Conservation (phyloP, 202 grass and related monocot species). For the Setaria viridis region DNA sequence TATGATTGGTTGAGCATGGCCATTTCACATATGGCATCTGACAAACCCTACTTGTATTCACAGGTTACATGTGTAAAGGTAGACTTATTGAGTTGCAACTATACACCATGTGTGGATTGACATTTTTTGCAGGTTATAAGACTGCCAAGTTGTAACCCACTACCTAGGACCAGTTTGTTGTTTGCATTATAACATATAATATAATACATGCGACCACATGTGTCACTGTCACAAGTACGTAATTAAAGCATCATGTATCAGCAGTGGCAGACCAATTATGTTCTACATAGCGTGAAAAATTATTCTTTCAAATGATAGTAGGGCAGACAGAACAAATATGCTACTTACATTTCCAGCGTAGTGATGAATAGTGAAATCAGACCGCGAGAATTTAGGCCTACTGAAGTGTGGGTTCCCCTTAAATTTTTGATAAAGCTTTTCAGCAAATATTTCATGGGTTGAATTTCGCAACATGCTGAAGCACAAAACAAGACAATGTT, state of each 20-base stretch:
- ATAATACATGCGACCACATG: not conserved
- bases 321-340: slow-evolving; percentile 30
- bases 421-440: slow-evolving; percentile 97
- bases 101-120: not conserved
- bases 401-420: slow-evolving; percentile 78
- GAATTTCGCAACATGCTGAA: slow-evolving; percentile 94
- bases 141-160: not conserved
- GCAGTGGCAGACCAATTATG: slow-evolving; percentile 14
- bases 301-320: slow-evolving; percentile 20
- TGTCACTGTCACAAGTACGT: slow-evolving; percentile 1
- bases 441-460: slow-evolving; percentile 92
- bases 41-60: not conserved
- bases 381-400: slow-evolving; percentile 92
- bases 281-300: slow-evolving; percentile 19
- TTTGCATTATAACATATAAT: slow-evolving; percentile 11
- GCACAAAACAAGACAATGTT: slow-evolving; percentile 51
- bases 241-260: slow-evolving; percentile 21
- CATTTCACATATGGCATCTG: not conserved
- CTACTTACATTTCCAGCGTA: slow-evolving; percentile 95
- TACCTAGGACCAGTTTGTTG: not conserved
- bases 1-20: not conserved
- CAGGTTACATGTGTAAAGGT: not conserved
- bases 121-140: slow-evolving; percentile 5
- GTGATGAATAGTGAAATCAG: slow-evolving; percentile 92
- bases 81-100: not conserved